Evolutionary conservation across 345 rosid species (phyloP), one percentile per base, ranked within the genome.

Genomic region (Crucihimalaya himalaica): DNA sequence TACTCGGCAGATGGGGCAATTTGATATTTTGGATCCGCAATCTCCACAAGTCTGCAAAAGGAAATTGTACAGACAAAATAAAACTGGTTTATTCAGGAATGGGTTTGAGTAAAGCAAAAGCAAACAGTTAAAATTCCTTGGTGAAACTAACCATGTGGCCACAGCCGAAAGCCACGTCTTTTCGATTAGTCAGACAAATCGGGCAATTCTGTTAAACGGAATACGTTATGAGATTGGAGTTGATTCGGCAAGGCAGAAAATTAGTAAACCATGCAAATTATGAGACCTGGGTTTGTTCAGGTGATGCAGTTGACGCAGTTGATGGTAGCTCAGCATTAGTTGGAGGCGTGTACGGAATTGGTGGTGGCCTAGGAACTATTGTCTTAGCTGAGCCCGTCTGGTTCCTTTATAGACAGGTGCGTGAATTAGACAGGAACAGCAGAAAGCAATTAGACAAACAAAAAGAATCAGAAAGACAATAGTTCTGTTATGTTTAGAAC

Each of bases 121-220:
- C 15, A 19, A 5, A 19, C 20, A 8, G 37, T 15, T 37, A 2
- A 9, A 16, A 20, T 18, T 25, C 52, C 1, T 71, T 9, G 16
- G 68, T 42, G 66, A 62, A 63, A 72, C 89, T 80, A 68, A 89
- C 97, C 92, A 81, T 85, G 81, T 92, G 96, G 32, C 96, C 93
- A 51, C 96, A 88, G 25, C 75, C 72, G 21, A 87, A 89, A 43
- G 96, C 92, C 83, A 84, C 60, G 66, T 89, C 84, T 62, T 88
- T 86, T 18, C 51, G 74, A 54, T 71, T 82, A 1, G 88, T 83
- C 60, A 87, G 84, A 79, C 96, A 91, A 73, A 89, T 81, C 13
- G 96, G 90, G 74, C 93, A 89, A 32, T 55, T 81, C 96, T 91
- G 64, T 68, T 66, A 19, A 66, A 61, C 0, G 1, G 18, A n/a